Evolutionary conservation across 2,329 filamentous ascomycete species (phyloP).

Genomic region (Fusarium aywerte): DNA sequence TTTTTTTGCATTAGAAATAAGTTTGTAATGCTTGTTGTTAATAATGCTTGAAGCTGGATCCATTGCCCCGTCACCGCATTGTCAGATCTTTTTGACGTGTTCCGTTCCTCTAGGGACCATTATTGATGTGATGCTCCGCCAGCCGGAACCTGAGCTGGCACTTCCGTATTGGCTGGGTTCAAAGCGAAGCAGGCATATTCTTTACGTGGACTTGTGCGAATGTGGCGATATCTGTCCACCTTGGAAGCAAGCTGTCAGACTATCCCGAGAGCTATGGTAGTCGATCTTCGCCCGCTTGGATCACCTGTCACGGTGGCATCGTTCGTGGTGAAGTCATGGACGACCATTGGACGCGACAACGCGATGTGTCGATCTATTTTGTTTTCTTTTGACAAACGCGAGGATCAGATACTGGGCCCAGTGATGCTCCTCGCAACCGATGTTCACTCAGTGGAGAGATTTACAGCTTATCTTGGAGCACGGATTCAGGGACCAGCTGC

Average conservation of each 20-base stretch:
- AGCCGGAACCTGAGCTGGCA: constrained; percentile 33
- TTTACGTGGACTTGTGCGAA: constrained; percentile 35
- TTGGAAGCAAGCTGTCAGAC: constrained; percentile 7
- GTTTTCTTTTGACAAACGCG: constrained; percentile 28
- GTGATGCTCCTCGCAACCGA: constrained; percentile 25
- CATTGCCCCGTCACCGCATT: constrained; percentile 25
- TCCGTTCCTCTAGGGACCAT: constrained; percentile 18
- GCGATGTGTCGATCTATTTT: constrained; percentile 38
- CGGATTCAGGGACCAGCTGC: constrained; percentile 12
- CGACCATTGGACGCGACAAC: constrained; percentile 17
- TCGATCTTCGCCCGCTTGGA: constrained; percentile 42
- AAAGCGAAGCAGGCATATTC: constrained; percentile 13
- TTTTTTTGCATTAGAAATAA: constrained; percentile 3
- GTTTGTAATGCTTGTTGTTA: constrained; percentile 4
- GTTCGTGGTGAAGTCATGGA: constrained; percentile 33
- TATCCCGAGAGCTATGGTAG: constrained; percentile 32
- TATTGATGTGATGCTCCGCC: constrained; percentile 25
- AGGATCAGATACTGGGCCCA: background rate
- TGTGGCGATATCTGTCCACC: constrained; percentile 40
- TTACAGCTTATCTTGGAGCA: constrained; percentile 22
- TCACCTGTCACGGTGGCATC: constrained; percentile 32
- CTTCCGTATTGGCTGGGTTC: constrained; percentile 26
- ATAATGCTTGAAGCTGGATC: constrained; percentile 8
- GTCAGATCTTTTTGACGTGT: constrained; percentile 32
- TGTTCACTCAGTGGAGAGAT: constrained; percentile 11